phyloP scores from a whole-genome alignment of 1,139 yeast species.

The Geotrichum phurueaensis region DNA sequence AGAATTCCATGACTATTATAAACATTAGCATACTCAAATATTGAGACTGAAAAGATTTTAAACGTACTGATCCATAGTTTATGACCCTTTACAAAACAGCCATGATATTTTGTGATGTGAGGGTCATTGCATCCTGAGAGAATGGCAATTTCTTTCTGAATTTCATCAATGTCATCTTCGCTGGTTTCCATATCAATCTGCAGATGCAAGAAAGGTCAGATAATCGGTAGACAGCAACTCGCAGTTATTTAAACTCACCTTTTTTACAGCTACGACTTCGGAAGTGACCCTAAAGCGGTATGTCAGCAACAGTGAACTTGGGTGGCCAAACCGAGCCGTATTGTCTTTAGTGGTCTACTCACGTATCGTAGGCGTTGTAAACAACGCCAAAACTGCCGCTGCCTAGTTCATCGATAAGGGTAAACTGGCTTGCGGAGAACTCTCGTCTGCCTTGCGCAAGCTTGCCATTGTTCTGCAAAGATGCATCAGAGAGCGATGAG shows the following conservation, averaged over 20 bases:
- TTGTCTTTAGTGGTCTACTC: not conserved
- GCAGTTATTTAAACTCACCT: constrained; percentile 13
- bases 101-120: constrained; percentile 69
- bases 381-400: constrained; percentile 88
- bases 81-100: constrained; percentile 73
- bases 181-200: constrained; percentile 72
- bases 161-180: constrained; percentile 69
- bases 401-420: constrained; percentile 72
- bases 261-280: constrained; percentile 25
- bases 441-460: constrained; percentile 23
- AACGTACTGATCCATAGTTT: constrained; percentile 70
- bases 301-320: not conserved
- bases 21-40: not conserved
- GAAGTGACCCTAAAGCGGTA: constrained; percentile 2
- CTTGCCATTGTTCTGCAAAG: not conserved
- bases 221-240: not conserved
- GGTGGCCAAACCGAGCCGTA: not conserved
- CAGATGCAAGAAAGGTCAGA: not conserved
- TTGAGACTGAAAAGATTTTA: not conserved
- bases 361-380: constrained; percentile 59
- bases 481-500: not conserved
- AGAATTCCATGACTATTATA: constrained; percentile 48
- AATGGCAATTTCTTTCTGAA: constrained; percentile 72
- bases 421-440: constrained; percentile 46
- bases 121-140: constrained; percentile 65